A percentile compares a stretch with the other conserved stretches of the same genome.
These are phyloP conservation scores for Penicillium sp. DNA, from an alignment of 2,329 filamentous ascomycete species.

Conservation along the genomic window DNA sequence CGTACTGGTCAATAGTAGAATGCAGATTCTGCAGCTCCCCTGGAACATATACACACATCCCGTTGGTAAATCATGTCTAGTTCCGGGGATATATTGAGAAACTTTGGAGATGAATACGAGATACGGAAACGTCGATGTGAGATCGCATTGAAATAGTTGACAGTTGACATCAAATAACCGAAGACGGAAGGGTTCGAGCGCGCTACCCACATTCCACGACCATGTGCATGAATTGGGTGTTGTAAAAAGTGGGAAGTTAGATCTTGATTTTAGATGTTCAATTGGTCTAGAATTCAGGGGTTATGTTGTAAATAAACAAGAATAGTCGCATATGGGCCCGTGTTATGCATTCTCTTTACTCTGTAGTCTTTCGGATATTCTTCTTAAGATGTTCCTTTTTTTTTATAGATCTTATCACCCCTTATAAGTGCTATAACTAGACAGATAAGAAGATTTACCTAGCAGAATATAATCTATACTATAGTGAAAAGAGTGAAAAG, in stretches of 20 bases:
- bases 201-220: neutral
- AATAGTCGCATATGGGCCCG: neutral
- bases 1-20: constrained; percentile 7
- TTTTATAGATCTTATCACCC: neutral
- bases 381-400: neutral
- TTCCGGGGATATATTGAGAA: neutral
- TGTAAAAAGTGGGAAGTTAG: neutral
- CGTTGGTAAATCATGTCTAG: neutral
- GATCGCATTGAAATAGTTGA: constrained; percentile 4
- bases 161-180: neutral
- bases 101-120: neutral
- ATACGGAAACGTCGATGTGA: constrained; percentile 1
- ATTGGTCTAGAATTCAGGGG: neutral
- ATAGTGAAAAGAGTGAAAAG: too few species aligned
- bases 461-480: neutral
- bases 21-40: constrained; percentile 4
- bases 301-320: neutral
- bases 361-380: too few species aligned
- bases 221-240: neutral
- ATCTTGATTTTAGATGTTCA: neutral
- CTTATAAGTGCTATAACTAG: neutral
- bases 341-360: neutral
- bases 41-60: constrained; percentile 1
- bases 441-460: neutral
- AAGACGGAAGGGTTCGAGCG: neutral